A percentile compares a stretch with the other conserved stretches of the same genome.
These are phyloP conservation scores for Fusarium albidum DNA, from an alignment of 2,329 filamentous ascomycete species.

Conservation along the genomic window DNA sequence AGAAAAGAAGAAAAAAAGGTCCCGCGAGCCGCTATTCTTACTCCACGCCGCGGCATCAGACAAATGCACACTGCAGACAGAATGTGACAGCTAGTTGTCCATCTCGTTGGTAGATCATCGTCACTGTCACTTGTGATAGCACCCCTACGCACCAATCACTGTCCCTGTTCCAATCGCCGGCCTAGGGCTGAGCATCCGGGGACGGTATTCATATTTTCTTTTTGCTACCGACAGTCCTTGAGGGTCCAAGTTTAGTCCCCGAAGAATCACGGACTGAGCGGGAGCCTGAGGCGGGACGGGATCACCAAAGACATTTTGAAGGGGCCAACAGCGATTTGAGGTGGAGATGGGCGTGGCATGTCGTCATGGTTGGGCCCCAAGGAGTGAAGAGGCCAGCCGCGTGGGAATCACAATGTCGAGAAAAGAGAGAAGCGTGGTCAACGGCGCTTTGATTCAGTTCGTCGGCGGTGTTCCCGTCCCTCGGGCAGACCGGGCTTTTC, in stretches of 20 bases:
- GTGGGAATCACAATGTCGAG: slow-evolving; percentile 1
- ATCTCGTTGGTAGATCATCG: slow-evolving; percentile 16
- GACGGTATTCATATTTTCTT: slow-evolving; percentile 16
- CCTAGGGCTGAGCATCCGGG: slow-evolving; percentile 10
- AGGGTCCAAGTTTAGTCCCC: neutral
- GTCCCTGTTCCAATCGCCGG: neutral
- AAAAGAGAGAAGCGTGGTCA: neutral
- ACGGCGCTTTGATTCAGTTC: slow-evolving; percentile 12
- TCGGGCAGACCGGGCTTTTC: slow-evolving; percentile 2
- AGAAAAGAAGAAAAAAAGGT: slow-evolving; percentile 11
- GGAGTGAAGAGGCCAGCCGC: neutral
- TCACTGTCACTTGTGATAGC: slow-evolving; percentile 32
- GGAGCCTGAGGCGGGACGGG: neutral
- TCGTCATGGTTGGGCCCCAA: neutral
- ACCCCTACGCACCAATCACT: slow-evolving; percentile 5
- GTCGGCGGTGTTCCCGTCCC: neutral
- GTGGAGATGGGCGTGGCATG: slow-evolving; percentile 6
- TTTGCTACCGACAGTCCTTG: slow-evolving; percentile 1
- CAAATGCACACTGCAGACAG: slow-evolving; percentile 12
- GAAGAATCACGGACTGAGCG: slow-evolving; percentile 8
- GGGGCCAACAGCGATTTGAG: slow-evolving; percentile 2
- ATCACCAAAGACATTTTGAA: slow-evolving; percentile 9
- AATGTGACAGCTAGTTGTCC: slow-evolving; percentile 1
- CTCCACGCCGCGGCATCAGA: slow-evolving; percentile 3
- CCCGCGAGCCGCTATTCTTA: slow-evolving; percentile 1